Evolutionary conservation across 257 asterid species (phyloP), one percentile per base, ranked within the genome.

Genomic region (Gynochthodes officinalis): DNA sequence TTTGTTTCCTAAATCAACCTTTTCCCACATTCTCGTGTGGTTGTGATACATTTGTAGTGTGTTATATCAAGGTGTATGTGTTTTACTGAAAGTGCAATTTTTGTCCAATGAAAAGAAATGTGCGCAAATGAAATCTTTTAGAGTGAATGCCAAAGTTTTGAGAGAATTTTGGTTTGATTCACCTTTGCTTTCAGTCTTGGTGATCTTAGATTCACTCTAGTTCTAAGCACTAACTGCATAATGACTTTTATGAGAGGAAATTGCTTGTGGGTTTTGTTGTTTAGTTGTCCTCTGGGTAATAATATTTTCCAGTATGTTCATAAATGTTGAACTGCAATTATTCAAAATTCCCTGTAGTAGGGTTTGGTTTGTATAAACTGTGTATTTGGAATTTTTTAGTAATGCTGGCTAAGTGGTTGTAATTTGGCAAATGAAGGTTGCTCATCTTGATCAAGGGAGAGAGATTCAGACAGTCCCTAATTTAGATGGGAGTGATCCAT

Each of bases 401-500:
- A 67, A 35, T 46, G 42, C 9, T 67, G 14, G 28, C 72, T 67
- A 18, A 67, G 33, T 46, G 15, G 27, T 46, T 67, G 28, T 35
- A 32, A 49, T 50, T 33, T 28, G 14, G 9, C 25, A 40, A 63
- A 33, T 67, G 78, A 64, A 74, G 73, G 50, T 85, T 81, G 87
- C 54, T 63, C 42, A 67, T 64, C 68, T 42, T 70, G 53, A 14
- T 49, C 81, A 54, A 30, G 72, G 71, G 19, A 75, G 61, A 61
- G 76, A 60, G 23, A 54, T 35, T 33, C 32, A 5, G 18, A 4
- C 53, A 28, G 27, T 50, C 19, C 73, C 84, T 49, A 37, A 64
- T 62, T 28, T 62, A n/a, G 79, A 77, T 75, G 89, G 70, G 60
- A 42, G 48, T 73, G 88, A 82, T 79, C 52, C 84, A 55, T 88